Evolutionary conservation across 768 basidiomycete species (phyloP).

Genomic region (Termitomyces sp.): DNA sequence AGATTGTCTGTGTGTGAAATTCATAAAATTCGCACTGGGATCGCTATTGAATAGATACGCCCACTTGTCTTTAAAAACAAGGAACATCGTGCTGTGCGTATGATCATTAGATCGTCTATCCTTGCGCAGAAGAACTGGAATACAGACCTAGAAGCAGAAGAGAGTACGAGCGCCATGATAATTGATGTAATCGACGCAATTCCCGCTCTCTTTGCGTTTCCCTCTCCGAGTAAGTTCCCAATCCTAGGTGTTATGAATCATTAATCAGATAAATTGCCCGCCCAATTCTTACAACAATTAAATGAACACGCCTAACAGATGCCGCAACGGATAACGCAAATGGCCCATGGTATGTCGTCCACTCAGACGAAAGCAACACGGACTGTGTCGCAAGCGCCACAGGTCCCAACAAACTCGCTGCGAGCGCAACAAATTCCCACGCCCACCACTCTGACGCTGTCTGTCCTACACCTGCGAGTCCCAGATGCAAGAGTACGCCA

Average conservation of each 20-base stretch:
- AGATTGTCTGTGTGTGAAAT: background rate
- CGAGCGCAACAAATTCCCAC: constrained; percentile 79
- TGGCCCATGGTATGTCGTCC: constrained; percentile 78
- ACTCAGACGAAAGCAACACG: constrained; percentile 71
- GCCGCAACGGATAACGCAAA: constrained; percentile 78
- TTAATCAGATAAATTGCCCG: background rate
- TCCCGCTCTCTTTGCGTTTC: constrained; percentile 66
- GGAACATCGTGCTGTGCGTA: constrained; percentile 40
- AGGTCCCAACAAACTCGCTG: constrained; percentile 64
- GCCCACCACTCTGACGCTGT: constrained; percentile 96
- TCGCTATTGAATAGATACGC: constrained; percentile 71
- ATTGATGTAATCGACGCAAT: constrained; percentile 63
- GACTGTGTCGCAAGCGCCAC: constrained; percentile 84
- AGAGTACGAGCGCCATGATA: constrained; percentile 56
- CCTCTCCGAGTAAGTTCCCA: constrained; percentile 85
- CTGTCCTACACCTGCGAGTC: constrained; percentile 82
- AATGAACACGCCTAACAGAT: constrained; percentile 63
- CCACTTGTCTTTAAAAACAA: constrained; percentile 64
- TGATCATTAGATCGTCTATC: background rate
- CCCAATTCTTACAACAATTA: background rate
- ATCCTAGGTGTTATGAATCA: constrained; percentile 43
- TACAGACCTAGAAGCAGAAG: constrained; percentile 56
- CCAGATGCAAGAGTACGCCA: constrained; percentile 66
- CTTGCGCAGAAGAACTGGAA: background rate
- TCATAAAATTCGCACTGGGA: constrained; percentile 35